A percentile compares a stretch with the other conserved stretches of the same genome.
These are phyloP conservation scores for Neopestalotiopsis sp. DNA, from an alignment of 2,329 filamentous ascomycete genomes.

Conservation along the genomic window DNA sequence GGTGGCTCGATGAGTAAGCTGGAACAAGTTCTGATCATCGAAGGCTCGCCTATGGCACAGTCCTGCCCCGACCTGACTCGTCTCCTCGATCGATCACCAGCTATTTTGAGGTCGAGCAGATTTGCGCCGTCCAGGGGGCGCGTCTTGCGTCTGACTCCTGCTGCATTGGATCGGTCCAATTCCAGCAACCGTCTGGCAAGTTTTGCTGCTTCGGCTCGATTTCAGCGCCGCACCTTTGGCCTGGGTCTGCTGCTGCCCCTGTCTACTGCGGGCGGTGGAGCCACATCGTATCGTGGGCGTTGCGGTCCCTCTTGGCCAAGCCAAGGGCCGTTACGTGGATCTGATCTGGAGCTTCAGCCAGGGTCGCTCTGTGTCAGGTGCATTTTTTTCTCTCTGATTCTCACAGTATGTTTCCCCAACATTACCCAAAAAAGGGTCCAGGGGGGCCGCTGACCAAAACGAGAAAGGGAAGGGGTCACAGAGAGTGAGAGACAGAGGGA, in stretches of 20 bases:
- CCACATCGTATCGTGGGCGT: not conserved
- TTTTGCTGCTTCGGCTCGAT: not conserved
- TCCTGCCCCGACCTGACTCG: not conserved
- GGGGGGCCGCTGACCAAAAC: not conserved
- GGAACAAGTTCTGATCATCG: not conserved
- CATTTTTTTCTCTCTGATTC: not conserved
- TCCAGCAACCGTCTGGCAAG: not conserved
- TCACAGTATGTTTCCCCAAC: not conserved
- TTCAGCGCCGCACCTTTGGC: not conserved
- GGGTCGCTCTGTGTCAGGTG: conserved; percentile 1
- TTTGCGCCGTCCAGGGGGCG: not conserved
- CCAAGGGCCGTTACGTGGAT: not conserved
- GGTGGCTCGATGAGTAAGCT: not conserved
- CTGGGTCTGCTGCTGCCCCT: not conserved
- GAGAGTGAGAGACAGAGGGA: not conserved
- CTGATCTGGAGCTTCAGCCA: not conserved
- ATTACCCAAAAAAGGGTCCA: not conserved
- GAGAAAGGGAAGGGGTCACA: not conserved
- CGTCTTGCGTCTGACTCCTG: not conserved
- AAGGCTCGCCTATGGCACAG: not conserved
- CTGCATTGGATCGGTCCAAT: conserved; percentile 1
- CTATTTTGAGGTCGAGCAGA: not conserved
- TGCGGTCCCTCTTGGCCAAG: not conserved
- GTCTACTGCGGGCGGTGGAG: not conserved
- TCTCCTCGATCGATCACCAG: not conserved